Base-by-base conservation (phyloP, 192 early-diverging fungal species). In the Backusella circina region DNA sequence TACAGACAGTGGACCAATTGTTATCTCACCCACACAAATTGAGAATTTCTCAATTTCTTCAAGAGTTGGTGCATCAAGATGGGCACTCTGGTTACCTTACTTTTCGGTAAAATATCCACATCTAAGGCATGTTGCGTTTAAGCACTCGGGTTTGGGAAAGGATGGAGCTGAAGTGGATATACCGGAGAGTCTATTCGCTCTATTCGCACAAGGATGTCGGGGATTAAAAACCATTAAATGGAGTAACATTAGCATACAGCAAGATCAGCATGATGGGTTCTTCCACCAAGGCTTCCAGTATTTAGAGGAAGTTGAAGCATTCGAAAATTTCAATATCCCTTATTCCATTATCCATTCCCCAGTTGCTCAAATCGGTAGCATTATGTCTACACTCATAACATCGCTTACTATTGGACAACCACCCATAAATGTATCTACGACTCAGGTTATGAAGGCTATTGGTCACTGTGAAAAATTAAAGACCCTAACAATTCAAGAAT, bases 21-120 rank as follows among this genome's bases (percentile, higher is more conserved):
- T 13, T 16, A 41, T 70, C 15, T 16, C 13, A 30, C 21, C 69
- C 15, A 70, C 69, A 13, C 10, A 30, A 13, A 21, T 70, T 28
- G 39, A 41, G 9, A 16, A 5, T 0, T 32, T 70, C 16, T 70
- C 69, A 28, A 21, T 70, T 15, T 47, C 69, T 30, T 70, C 69
- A 30, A 70, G 39, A 70, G 38, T 28, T 2, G 69, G 69, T 70
- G 21, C 69, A 4, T 21, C 38, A 12, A 70, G 39, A 41, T 70
- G 69, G 69, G 37, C 69, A 47, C 41, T 70, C 10, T 70, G 69
- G 69, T 18, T 70, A 47, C 69, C 69, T 41, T 70, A 70, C 31
- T 70, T 70, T 47, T 35, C 69, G 18, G 23, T 70, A 9, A 70
- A 70, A 23, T 70, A 70, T 15, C 69, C 69, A 30, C 13, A 47